A percentile compares a stretch with the other conserved stretches of the same genome.
Conservation (phyloP, 1,139 yeast species). For the Pneumocystis murina region DNA sequence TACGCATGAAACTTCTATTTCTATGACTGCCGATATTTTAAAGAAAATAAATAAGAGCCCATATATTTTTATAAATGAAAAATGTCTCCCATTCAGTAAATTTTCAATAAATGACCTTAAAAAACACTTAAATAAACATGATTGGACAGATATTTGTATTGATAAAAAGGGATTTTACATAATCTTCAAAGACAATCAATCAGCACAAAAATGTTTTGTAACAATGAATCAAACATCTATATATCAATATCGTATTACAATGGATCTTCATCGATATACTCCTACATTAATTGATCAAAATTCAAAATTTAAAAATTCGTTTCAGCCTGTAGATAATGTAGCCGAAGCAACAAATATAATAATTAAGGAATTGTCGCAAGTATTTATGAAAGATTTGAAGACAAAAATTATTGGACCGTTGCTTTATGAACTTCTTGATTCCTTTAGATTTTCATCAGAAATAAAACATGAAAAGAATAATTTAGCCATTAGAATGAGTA, state of each 20-base stretch:
- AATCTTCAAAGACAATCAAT: slow-evolving; percentile 47
- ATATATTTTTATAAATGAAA: slow-evolving; percentile 40
- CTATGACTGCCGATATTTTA: neutral
- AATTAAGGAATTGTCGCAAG: slow-evolving; percentile 47
- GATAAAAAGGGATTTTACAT: slow-evolving; percentile 56
- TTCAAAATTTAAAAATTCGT: slow-evolving; percentile 5
- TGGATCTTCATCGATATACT: slow-evolving; percentile 33
- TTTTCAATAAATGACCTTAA: slow-evolving; percentile 42
- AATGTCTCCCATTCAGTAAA: slow-evolving; percentile 37
- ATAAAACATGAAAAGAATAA: neutral
- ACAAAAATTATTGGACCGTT: slow-evolving; percentile 62
- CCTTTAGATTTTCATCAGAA: slow-evolving; percentile 16
- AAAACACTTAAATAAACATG: slow-evolving; percentile 37
- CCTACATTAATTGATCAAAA: neutral
- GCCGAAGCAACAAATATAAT: slow-evolving; percentile 48
- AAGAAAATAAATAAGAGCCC: slow-evolving; percentile 38
- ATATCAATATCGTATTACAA: slow-evolving; percentile 35
- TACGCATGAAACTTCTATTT: neutral
- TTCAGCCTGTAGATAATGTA: slow-evolving; percentile 26
- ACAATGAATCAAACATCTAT: slow-evolving; percentile 50
- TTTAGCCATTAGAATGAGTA: neutral
- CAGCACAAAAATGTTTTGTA: slow-evolving; percentile 52
- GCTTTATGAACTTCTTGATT: slow-evolving; percentile 47
- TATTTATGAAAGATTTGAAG: slow-evolving; percentile 56
- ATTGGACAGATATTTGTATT: slow-evolving; percentile 49